Conservation (phyloP, 306 rosid species). For the Abrus precatorius region DNA sequence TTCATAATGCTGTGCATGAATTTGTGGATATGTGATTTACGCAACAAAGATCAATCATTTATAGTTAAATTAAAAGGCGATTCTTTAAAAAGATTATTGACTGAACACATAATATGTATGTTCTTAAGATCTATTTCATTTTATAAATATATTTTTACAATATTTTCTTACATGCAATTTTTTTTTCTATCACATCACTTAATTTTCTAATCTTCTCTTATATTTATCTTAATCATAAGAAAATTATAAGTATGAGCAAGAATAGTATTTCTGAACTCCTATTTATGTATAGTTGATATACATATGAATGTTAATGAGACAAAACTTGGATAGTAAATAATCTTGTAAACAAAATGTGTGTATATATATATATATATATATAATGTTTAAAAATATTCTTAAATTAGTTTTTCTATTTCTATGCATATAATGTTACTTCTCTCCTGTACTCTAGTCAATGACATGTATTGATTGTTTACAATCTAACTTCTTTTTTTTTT, state of each 20-base stretch:
- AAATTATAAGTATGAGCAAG: too few species aligned
- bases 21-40: conserved; percentile 29
- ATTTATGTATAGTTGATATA: not conserved
- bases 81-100: not conserved
- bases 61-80: not conserved
- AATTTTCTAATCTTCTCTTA: too few species aligned
- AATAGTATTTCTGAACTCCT: too few species aligned
- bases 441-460: not conserved
- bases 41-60: conserved; percentile 30
- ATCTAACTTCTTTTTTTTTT: not conserved
- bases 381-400: not conserved
- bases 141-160: not conserved
- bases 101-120: not conserved
- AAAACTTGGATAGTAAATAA: conserved; percentile 30
- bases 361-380: too few species aligned
- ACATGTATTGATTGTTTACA: not conserved
- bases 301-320: conserved; percentile 13
- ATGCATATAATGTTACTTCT: not conserved
- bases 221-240: too few species aligned
- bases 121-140: not conserved
- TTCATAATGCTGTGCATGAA: conserved; percentile 6
- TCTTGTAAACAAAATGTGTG: conserved; percentile 29
- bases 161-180: too few species aligned
- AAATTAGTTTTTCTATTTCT: not conserved
- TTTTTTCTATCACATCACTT: too few species aligned